phyloP scores from a whole-genome alignment of 2,329 filamentous ascomycete species.

The Colletotrichum somersetense region DNA sequence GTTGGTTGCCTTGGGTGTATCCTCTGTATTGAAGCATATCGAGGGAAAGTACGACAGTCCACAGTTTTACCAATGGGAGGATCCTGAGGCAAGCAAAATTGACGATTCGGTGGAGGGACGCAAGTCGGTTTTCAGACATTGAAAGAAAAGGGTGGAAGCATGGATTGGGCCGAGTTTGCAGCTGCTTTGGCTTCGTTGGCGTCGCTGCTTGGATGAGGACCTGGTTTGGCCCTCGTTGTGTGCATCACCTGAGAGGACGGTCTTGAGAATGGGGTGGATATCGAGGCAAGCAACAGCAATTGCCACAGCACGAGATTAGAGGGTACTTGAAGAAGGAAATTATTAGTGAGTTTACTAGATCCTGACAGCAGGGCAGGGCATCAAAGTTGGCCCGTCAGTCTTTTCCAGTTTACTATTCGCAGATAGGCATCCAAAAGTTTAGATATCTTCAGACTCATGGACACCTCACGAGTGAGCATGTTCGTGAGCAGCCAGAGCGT shows the following conservation, averaged over 20 bases:
- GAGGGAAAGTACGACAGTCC: conserved; percentile 22
- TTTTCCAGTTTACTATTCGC: conserved; percentile 35
- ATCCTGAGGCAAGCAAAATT: conserved; percentile 25
- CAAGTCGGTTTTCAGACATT: conserved; percentile 31
- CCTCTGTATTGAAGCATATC: conserved; percentile 45
- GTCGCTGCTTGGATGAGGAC: conserved; percentile 41
- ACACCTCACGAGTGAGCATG: not conserved
- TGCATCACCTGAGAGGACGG: conserved; percentile 19
- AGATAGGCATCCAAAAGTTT: conserved; percentile 38
- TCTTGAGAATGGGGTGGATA: conserved; percentile 27
- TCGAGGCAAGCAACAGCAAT: conserved; percentile 7
- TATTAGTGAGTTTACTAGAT: conserved; percentile 31
- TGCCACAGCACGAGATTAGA: conserved; percentile 23
- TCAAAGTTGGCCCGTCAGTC: conserved; percentile 27
- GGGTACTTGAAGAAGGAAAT: conserved; percentile 23
- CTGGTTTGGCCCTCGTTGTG: conserved; percentile 33
- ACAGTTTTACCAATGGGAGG: conserved; percentile 21
- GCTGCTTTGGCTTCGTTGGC: conserved; percentile 31
- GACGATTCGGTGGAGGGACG: conserved; percentile 26
- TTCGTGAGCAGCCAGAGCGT: not conserved
- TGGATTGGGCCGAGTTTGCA: conserved; percentile 1
- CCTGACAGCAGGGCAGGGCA: conserved; percentile 20
- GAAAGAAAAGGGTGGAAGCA: not conserved
- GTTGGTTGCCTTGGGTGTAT: conserved; percentile 58
- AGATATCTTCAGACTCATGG: conserved; percentile 16